Conservation (phyloP, 352 stramenopile species). For the Globisporangium spiculum region DNA sequence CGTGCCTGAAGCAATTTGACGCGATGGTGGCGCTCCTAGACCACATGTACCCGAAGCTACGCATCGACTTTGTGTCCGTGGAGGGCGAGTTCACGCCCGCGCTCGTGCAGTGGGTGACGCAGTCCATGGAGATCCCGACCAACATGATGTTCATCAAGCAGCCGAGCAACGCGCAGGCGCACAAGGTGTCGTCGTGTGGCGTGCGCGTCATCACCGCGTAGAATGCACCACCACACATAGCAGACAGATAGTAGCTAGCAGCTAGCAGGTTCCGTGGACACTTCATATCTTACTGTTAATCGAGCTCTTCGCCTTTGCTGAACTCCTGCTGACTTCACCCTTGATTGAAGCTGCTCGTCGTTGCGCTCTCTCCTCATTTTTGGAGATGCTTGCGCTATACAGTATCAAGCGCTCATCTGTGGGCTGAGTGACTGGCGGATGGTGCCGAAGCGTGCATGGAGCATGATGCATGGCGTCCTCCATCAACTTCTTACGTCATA, state of each 20-base stretch:
- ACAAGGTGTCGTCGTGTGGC: slow-evolving; percentile 67
- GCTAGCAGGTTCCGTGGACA: neutral
- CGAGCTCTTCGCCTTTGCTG: neutral
- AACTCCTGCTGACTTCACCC: neutral
- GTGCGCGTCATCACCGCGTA: slow-evolving; percentile 79
- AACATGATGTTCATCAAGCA: slow-evolving; percentile 92
- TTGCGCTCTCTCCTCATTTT: neutral
- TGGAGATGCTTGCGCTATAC: neutral
- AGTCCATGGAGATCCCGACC: slow-evolving; percentile 56
- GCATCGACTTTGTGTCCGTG: slow-evolving; percentile 69
- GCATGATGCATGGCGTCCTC: neutral
- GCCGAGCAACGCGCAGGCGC: slow-evolving; percentile 55
- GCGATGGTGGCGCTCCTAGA: slow-evolving; percentile 64
- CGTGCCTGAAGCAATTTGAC: slow-evolving; percentile 22
- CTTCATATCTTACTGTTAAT: neutral
- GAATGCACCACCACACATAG: neutral
- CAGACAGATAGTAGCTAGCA: too few relatives aligned
- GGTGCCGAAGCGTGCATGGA: neutral
- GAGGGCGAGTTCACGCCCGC: slow-evolving; percentile 49
- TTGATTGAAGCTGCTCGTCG: neutral
- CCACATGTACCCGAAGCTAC: slow-evolving; percentile 85
- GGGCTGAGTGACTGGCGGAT: neutral
- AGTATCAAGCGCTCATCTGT: neutral
- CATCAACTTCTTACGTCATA: slow-evolving; percentile 6
- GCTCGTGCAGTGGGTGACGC: slow-evolving; percentile 72